Evolutionary conservation across 106 monocot genomes (phyloP).

Genomic region (Phalaenopsis aphrodite): DNA sequence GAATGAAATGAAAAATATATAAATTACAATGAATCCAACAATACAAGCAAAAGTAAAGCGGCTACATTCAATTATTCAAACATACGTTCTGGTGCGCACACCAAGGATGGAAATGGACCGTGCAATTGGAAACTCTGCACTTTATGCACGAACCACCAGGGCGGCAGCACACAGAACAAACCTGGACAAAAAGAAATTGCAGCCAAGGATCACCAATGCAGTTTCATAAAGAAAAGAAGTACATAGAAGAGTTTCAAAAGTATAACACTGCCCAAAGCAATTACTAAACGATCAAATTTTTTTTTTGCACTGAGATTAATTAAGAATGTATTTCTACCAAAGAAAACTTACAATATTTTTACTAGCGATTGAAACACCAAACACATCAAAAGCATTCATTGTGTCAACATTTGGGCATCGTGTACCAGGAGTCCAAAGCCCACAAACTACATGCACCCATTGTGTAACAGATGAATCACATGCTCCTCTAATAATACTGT

Average conservation of each 20-base stretch:
- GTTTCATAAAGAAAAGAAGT: no score
- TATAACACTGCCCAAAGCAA: neutral
- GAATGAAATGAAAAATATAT: no score
- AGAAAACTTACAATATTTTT: slow-evolving; percentile 51
- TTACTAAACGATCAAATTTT: neutral
- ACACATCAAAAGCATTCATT: slow-evolving; percentile 90
- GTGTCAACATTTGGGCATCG: slow-evolving; percentile 84
- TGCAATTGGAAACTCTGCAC: slow-evolving; percentile 62
- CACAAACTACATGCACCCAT: slow-evolving; percentile 98
- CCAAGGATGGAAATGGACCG: slow-evolving; percentile 80
- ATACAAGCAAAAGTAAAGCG: neutral
- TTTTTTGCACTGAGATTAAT: neutral
- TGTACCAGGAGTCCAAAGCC: slow-evolving; percentile 95
- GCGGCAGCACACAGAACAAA: slow-evolving; percentile 54
- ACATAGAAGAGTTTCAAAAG: no score
- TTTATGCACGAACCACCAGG: slow-evolving; percentile 60
- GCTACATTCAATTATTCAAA: neutral
- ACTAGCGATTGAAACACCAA: slow-evolving; percentile 46
- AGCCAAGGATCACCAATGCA: neutral
- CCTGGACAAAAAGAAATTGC: slow-evolving; percentile 17
- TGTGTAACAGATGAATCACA: slow-evolving; percentile 46
- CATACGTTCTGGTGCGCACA: slow-evolving; percentile 88
- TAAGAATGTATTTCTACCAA: neutral
- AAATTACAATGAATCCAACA: neutral
- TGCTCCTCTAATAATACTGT: slow-evolving; percentile 40